Evolutionary conservation across 176 grass and related monocot species (phyloP).

Genomic region (Oryza meyeriana): DNA sequence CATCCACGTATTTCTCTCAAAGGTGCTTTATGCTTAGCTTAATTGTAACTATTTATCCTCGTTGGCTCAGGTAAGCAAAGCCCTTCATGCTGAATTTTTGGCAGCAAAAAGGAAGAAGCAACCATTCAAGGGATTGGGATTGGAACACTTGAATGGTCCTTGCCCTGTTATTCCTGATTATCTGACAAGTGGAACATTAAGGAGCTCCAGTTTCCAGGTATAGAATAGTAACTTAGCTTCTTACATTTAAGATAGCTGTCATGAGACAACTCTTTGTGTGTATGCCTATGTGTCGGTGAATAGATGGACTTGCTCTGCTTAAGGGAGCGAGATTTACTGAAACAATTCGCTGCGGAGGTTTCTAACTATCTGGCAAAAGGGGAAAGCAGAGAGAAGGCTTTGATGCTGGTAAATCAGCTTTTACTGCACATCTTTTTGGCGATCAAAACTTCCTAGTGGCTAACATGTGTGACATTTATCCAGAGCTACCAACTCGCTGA

Average conservation of each 20-base stretch:
- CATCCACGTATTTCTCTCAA: slow-evolving; percentile 14
- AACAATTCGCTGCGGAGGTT: slow-evolving; percentile 63
- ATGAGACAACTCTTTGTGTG: neutral
- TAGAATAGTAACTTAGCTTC: slow-evolving; percentile 9
- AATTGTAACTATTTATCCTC: slow-evolving; percentile 32
- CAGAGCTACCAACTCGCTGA: slow-evolving; percentile 93
- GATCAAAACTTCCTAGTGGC: neutral
- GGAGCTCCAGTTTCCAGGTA: slow-evolving; percentile 88
- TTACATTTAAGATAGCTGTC: slow-evolving; percentile 7
- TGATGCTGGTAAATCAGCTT: slow-evolving; percentile 66
- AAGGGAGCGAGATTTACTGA: slow-evolving; percentile 83
- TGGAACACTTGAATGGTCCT: slow-evolving; percentile 86
- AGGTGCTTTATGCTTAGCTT: slow-evolving; percentile 16
- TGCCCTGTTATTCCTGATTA: slow-evolving; percentile 65
- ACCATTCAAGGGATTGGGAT: slow-evolving; percentile 72
- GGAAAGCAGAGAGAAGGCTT: slow-evolving; percentile 71
- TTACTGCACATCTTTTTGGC: neutral
- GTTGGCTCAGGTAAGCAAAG: slow-evolving; percentile 89
- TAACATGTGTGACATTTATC: slow-evolving; percentile 15
- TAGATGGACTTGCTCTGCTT: slow-evolving; percentile 87
- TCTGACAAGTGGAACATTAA: slow-evolving; percentile 67
- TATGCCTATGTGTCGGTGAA: slow-evolving; percentile 1
- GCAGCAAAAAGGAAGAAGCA: slow-evolving; percentile 61
- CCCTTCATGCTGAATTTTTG: slow-evolving; percentile 76
- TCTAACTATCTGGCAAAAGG: slow-evolving; percentile 57